Evolutionary conservation across 2,329 filamentous ascomycete species (phyloP), one percentile per base, ranked within the genome.

Genomic region (Colletotrichum incanum): DNA sequence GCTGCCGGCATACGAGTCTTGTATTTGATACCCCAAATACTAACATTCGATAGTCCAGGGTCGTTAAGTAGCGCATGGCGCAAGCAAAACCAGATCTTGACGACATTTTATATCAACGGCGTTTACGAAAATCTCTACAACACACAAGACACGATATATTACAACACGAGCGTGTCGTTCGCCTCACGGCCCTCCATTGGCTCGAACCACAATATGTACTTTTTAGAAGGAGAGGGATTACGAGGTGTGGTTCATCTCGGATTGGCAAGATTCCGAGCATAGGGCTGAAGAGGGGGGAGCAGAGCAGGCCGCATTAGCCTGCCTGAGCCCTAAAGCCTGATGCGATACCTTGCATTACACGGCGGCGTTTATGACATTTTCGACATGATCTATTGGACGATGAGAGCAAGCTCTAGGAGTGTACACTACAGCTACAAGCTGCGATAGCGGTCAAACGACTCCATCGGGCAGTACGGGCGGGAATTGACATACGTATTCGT

Each of bases 161-260:
- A n/a, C 54, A 3, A 9, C 20, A 9, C 34, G 28, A 47, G 37
- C 14, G 47, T 52, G 65, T 72, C 70, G 70, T 70, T n/a, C 26
- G 65, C 54, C 54, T 61, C 70, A 2, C 70, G 70, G 16, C 65
- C 37, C 4, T 16, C 20, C 5, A 72, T 72, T 72, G 70, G 66
- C 60, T 64, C 23, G 39, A 31, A 20, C 43, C 26, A 65, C 50
- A 43, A 50, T 28, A 28, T 43, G 49, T 50, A 52, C 41, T 14
- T 26, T n/a, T 31, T 50, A 31, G 6, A 12, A 18, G 49, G 43
- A 20, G 1, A 16, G 16, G 18, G 11, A 41, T 31, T n/a, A 45
- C 18, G 31, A 20, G 16, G 37, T 43, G 45, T 52, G 37, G 23
- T 34, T 28, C 41, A 23, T 45, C 31, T 55, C 41, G 39, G 52